phyloP scores from a whole-genome alignment of 75 land plant species.

The Picea glauca region DNA sequence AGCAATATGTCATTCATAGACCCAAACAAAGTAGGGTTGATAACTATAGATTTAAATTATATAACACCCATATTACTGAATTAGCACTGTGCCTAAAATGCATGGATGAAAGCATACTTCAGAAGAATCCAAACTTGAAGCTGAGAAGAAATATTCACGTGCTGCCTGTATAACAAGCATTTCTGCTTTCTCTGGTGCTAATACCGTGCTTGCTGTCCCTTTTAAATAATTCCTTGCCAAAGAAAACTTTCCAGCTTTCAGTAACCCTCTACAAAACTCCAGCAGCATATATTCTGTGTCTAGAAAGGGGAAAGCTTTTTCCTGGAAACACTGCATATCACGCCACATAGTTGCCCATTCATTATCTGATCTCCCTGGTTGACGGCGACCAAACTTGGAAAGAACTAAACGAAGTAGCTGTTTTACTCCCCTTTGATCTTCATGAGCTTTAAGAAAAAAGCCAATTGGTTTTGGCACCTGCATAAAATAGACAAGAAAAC shows the following conservation, averaged over 20 bases:
- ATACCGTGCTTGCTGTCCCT: constrained; percentile 46
- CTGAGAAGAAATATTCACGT: constrained; percentile 93
- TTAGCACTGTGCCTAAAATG: neutral
- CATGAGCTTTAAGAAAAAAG: constrained; percentile 56
- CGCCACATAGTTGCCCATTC: constrained; percentile 93
- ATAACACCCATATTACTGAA: neutral
- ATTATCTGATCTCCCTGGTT: constrained; percentile 77
- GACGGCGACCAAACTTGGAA: constrained; percentile 83
- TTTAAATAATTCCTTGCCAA: constrained; percentile 83
- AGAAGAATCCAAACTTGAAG: constrained; percentile 74
- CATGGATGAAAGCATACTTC: constrained; percentile 48
- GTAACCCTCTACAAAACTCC: constrained; percentile 85
- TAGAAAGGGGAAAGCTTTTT: constrained; percentile 89
- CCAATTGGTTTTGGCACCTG: constrained; percentile 86
- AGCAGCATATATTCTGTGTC: constrained; percentile 72
- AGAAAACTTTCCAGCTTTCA: constrained; percentile 91
- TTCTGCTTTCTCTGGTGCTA: constrained; percentile 73
- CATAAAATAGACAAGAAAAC: neutral
- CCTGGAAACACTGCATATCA: constrained; percentile 70
- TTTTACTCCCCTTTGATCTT: constrained; percentile 70
- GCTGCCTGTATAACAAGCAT: constrained; percentile 86
- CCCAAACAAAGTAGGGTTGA: too few species aligned
- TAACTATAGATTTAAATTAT: too few species aligned
- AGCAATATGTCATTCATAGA: too few species aligned
- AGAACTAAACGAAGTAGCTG: constrained; percentile 82